Percentiles rank a stretch among this genome's conserved stretches.
These are phyloP conservation scores for Fusarium secorum DNA, from an alignment of 2,329 filamentous ascomycete species.

Conservation along the genomic window DNA sequence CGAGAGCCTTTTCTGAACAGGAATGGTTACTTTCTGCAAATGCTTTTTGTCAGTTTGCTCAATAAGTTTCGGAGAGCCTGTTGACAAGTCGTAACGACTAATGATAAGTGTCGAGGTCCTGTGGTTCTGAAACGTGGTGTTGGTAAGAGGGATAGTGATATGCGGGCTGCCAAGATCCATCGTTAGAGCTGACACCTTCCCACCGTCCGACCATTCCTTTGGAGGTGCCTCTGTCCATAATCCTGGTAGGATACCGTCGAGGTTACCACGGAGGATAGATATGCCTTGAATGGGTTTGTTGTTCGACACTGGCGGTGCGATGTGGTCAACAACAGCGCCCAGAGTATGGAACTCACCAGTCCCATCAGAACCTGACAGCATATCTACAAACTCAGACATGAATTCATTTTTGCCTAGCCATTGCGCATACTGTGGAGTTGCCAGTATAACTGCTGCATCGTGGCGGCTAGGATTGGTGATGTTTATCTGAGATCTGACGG, in stretches of 20 bases:
- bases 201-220: constrained; percentile 42
- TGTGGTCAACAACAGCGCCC: constrained; percentile 63
- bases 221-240: constrained; percentile 51
- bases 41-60: constrained; percentile 46
- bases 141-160: constrained; percentile 72
- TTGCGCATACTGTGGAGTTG: constrained; percentile 57
- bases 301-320: constrained; percentile 50
- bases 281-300: constrained; percentile 53
- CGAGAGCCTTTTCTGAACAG: constrained; percentile 28
- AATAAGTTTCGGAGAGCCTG: constrained; percentile 31
- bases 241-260: constrained; percentile 53
- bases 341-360: constrained; percentile 56
- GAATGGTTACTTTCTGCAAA: constrained; percentile 49
- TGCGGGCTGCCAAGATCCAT: constrained; percentile 50
- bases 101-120: constrained; percentile 65
- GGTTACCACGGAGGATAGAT: constrained; percentile 59
- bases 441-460: constrained; percentile 58
- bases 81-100: constrained; percentile 42
- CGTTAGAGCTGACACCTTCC: constrained; percentile 52
- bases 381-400: constrained; percentile 53
- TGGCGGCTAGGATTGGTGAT: constrained; percentile 43
- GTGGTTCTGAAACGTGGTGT: constrained; percentile 80
- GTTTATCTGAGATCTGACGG: constrained; percentile 33
- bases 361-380: constrained; percentile 55
- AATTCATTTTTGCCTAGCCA: constrained; percentile 57